These are phyloP conservation scores for Alloascoidea hylecoeti DNA, from an alignment of 805 yeast species.

Conservation along the genomic window DNA sequence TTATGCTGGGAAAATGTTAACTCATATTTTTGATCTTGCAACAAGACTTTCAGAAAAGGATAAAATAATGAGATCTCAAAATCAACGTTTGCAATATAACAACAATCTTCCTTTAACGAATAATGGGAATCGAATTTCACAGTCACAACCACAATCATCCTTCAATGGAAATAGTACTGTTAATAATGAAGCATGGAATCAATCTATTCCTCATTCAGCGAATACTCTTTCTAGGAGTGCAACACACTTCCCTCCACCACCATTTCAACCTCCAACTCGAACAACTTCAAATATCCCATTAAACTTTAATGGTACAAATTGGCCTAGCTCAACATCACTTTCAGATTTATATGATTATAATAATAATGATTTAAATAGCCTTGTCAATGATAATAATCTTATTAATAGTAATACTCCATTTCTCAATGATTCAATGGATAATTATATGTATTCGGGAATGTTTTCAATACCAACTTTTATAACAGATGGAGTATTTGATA, in stretches of 20 bases:
- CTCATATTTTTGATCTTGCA: neutral
- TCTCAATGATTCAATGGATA: neutral
- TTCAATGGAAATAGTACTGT: neutral
- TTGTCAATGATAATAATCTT: too few species aligned
- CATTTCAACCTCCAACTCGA: conserved; percentile 1
- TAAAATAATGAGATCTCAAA: neutral
- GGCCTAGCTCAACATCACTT: too few species aligned
- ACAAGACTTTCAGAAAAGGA: neutral
- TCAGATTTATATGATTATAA: neutral
- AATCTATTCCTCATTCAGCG: too few species aligned
- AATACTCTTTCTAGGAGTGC: too few species aligned
- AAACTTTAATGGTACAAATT: neutral
- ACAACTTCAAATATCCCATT: too few species aligned
- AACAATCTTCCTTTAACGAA: too few species aligned
- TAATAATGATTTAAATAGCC: too few species aligned
- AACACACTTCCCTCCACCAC: neutral
- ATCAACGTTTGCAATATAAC: too few species aligned
- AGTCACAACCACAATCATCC: neutral
- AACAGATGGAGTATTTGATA: neutral
- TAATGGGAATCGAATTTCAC: neutral
- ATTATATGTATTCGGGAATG: neutral
- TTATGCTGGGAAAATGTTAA: neutral
- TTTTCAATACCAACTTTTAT: neutral
- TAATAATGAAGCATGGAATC: too few species aligned
- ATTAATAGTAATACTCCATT: neutral